Percentiles rank a stretch among this genome's conserved stretches.
Conservation (phyloP, 2,329 filamentous ascomycete species). For the Ophiostoma tasmaniense region DNA sequence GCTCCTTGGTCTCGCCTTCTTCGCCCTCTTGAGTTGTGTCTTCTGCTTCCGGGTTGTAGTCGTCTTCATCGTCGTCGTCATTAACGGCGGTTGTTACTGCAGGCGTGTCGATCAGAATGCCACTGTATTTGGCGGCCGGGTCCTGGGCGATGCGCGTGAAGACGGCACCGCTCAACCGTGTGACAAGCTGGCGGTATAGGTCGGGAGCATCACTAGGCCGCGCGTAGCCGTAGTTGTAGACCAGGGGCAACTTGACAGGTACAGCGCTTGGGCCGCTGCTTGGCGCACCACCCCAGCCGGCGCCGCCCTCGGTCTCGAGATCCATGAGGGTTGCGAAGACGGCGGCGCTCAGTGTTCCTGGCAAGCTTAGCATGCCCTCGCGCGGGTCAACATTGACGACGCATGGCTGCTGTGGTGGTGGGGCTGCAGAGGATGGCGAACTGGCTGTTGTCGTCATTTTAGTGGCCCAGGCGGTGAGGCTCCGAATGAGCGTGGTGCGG, state of each 20-base stretch:
- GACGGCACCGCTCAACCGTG: constrained; percentile 68
- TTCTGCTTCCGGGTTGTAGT: neutral
- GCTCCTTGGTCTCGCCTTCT: constrained; percentile 24
- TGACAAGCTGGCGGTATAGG: constrained; percentile 66
- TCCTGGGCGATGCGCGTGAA: constrained; percentile 73
- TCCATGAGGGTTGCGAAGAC: constrained; percentile 83
- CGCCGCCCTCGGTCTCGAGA: constrained; percentile 62
- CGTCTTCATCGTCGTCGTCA: neutral
- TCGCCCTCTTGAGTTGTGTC: neutral
- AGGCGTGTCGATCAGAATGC: constrained; percentile 79
- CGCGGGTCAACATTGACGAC: constrained; percentile 78
- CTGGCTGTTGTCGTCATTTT: constrained; percentile 36
- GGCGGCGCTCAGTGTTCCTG: constrained; percentile 78
- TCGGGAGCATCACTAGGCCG: constrained; percentile 63
- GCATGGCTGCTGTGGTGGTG: constrained; percentile 53
- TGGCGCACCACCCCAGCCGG: constrained; percentile 78
- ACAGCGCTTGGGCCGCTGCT: constrained; percentile 83
- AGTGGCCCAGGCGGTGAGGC: constrained; percentile 70
- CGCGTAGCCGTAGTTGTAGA: constrained; percentile 76
- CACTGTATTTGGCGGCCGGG: constrained; percentile 57
- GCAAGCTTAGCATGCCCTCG: constrained; percentile 68
- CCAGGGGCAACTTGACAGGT: constrained; percentile 84
- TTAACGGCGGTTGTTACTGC: constrained; percentile 51
- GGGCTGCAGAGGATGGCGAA: constrained; percentile 25
- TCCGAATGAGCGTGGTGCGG: constrained; percentile 74